Percentiles rank a stretch among this genome's conserved stretches.
Evolutionary conservation across 1,284 basidiomycete species (phyloP).

Genomic region (Apiotrichum siamense): DNA sequence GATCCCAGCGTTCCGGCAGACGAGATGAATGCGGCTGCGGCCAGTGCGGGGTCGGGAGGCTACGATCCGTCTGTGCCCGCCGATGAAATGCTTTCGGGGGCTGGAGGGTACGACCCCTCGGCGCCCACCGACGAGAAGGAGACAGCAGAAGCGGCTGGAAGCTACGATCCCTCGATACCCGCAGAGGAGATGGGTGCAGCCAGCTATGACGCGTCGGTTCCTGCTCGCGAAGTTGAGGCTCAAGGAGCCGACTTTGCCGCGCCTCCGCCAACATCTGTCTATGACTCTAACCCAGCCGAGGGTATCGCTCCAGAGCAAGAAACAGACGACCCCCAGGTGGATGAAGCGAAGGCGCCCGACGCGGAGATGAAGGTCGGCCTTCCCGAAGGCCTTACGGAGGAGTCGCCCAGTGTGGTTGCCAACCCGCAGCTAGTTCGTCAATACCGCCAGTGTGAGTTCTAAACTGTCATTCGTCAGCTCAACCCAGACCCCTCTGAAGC

Average conservation of each 20-base stretch:
- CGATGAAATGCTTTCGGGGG: neutral
- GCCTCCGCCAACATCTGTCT: too few species aligned
- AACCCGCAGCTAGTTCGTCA: slow-evolving; percentile 28
- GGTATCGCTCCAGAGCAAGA: neutral
- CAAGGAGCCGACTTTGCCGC: neutral
- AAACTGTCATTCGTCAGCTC: neutral
- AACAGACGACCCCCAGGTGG: neutral
- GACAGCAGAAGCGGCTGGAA: neutral
- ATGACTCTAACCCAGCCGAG: too few species aligned
- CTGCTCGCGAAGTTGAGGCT: neutral
- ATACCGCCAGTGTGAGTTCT: slow-evolving; percentile 26
- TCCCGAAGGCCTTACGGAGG: slow-evolving; percentile 28
- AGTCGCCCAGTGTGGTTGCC: slow-evolving; percentile 31
- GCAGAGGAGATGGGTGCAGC: neutral
- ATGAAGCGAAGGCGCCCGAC: neutral
- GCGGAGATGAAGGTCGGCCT: slow-evolving; percentile 14
- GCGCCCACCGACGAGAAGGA: slow-evolving; percentile 6
- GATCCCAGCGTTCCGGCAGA: slow-evolving; percentile 5
- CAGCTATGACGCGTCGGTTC: slow-evolving; percentile 1
- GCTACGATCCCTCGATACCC: slow-evolving; percentile 6
- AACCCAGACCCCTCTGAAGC: slow-evolving; percentile 29
- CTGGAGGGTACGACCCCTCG: slow-evolving; percentile 1
- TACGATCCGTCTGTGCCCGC: slow-evolving; percentile 5
- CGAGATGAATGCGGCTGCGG: neutral
- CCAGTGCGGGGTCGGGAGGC: neutral